Evolutionary conservation across 345 rosid genomes (phyloP).

Genomic region (Crucihimalaya himalaica): DNA sequence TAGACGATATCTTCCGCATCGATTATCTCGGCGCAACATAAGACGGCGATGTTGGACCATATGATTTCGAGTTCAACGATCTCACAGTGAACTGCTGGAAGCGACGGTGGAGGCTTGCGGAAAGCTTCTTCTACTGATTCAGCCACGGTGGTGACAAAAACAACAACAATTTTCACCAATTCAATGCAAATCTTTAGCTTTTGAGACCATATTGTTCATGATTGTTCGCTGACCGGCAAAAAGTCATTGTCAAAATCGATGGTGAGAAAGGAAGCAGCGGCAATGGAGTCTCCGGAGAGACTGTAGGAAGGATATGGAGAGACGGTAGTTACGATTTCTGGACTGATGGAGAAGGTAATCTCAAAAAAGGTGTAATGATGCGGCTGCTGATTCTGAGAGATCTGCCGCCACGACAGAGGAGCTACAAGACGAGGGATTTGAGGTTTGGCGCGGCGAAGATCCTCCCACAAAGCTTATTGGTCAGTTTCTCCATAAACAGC

Average conservation of each 20-base stretch:
- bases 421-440: slow-evolving; percentile 23
- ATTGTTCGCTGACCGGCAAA: slow-evolving; percentile 42
- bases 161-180: slow-evolving; percentile 45
- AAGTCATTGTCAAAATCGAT: slow-evolving; percentile 46
- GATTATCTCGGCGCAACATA: too few species aligned
- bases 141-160: slow-evolving; percentile 50
- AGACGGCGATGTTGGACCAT: too few species aligned
- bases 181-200: slow-evolving; percentile 53
- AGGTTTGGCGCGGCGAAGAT: slow-evolving; percentile 43
- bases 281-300: slow-evolving; percentile 27
- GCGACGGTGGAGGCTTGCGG: slow-evolving; percentile 24
- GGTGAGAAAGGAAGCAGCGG: slow-evolving; percentile 18
- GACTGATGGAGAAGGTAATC: slow-evolving; percentile 41
- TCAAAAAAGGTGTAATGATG: slow-evolving; percentile 22
- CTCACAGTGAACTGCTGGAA: slow-evolving; percentile 14
- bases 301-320: slow-evolving; percentile 49
- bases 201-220: slow-evolving; percentile 43
- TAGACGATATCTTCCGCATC: too few species aligned
- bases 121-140: slow-evolving; percentile 46
- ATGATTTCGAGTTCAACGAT: too few species aligned
- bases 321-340: slow-evolving; percentile 71
- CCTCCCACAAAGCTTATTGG: slow-evolving; percentile 50
- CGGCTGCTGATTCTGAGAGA: slow-evolving; percentile 14
- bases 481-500: slow-evolving; percentile 55
- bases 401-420: slow-evolving; percentile 17